These are phyloP conservation scores for Musa balbisiana DNA, from an alignment of 202 grass and related monocot genomes.

Conservation along the genomic window DNA sequence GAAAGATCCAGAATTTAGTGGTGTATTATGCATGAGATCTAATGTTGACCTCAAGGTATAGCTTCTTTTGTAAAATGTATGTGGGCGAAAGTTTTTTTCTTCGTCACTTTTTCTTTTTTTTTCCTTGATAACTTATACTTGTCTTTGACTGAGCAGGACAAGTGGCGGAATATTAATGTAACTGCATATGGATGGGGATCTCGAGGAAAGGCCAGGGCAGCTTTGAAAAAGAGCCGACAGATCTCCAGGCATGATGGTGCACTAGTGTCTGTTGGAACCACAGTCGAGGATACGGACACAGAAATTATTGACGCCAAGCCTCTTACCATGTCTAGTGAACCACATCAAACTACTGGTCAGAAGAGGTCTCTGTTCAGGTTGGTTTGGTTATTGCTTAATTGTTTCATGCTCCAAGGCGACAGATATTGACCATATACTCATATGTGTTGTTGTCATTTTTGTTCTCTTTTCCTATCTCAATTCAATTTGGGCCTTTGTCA, in stretches of 20 bases:
- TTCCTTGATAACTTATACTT: background rate
- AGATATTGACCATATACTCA: background rate
- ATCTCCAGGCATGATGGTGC: constrained; percentile 29
- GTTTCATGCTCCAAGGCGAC: background rate
- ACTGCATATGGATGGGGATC: constrained; percentile 19
- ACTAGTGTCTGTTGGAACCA: constrained; percentile 34
- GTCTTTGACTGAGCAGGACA: constrained; percentile 4
- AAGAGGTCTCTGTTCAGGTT: constrained; percentile 22
- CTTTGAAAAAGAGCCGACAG: constrained; percentile 48
- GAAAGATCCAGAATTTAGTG: constrained; percentile 78
- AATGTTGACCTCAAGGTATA: constrained; percentile 96
- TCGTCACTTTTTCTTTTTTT: too few relatives aligned
- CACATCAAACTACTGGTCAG: constrained; percentile 27
- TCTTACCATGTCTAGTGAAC: constrained; percentile 39
- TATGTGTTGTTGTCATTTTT: too few relatives aligned
- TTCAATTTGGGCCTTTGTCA: too few relatives aligned
- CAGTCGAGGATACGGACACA: constrained; percentile 25
- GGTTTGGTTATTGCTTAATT: background rate
- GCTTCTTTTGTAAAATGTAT: background rate
- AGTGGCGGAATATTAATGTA: constrained; percentile 19
- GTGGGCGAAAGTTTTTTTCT: too few relatives aligned
- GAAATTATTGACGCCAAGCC: constrained; percentile 40
- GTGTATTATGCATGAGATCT: constrained; percentile 50
- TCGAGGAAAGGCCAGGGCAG: constrained; percentile 4
- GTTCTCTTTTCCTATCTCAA: too few relatives aligned